Evolutionary conservation across 2,329 filamentous ascomycete species (phyloP).

Genomic region (Arthrobotrys sinensis): DNA sequence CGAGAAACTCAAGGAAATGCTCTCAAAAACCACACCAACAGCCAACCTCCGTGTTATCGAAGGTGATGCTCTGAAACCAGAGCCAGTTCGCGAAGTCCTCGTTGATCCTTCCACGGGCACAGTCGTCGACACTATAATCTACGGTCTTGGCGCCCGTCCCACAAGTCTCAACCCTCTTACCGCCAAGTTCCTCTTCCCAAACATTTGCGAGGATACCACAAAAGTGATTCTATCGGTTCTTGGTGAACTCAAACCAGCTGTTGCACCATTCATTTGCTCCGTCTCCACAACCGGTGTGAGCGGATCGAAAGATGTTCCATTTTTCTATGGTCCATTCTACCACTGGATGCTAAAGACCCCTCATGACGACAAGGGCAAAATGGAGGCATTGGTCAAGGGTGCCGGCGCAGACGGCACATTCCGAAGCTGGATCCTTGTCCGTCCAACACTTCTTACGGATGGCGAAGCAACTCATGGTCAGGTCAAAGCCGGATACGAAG

Average conservation of each 20-base stretch:
- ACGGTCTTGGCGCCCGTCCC: constrained; percentile 69
- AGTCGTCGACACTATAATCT: constrained; percentile 71
- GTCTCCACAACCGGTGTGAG: constrained; percentile 70
- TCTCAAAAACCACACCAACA: constrained; percentile 59
- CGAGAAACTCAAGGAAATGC: constrained; percentile 45
- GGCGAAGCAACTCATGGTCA: constrained; percentile 63
- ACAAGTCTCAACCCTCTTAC: constrained; percentile 63
- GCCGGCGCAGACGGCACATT: constrained; percentile 57
- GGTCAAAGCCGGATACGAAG: constrained; percentile 64
- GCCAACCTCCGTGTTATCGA: constrained; percentile 70
- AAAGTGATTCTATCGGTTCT: constrained; percentile 67
- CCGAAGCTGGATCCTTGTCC: constrained; percentile 63
- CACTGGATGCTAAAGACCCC: constrained; percentile 68
- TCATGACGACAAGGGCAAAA: constrained; percentile 71
- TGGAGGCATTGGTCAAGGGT: constrained; percentile 67
- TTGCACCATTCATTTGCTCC: constrained; percentile 67
- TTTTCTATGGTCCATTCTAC: constrained; percentile 70
- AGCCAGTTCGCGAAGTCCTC: constrained; percentile 68
- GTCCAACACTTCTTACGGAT: constrained; percentile 65
- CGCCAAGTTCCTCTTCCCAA: constrained; percentile 68
- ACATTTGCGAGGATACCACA: constrained; percentile 71
- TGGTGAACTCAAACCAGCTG: constrained; percentile 60
- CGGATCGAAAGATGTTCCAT: constrained; percentile 68
- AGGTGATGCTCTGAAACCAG: constrained; percentile 70
- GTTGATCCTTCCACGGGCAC: constrained; percentile 61